phyloP scores from a whole-genome alignment of 1,139 yeast species.

The Kodamaea sp. region DNA sequence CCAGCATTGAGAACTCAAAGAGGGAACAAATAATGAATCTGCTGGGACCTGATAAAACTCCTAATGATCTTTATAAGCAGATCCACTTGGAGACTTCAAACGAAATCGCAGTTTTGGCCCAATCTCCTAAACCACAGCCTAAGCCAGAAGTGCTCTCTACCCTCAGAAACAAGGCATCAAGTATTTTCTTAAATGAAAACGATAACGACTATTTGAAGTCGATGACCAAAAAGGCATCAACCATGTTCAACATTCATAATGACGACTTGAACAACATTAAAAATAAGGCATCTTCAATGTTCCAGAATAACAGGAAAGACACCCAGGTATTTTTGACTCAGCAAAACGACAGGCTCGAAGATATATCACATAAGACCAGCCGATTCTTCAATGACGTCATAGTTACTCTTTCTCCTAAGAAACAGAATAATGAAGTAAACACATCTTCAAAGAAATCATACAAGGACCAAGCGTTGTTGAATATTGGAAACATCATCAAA shows the following conservation, averaged over 20 bases:
- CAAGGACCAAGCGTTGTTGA: background rate
- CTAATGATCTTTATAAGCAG: conserved; percentile 10
- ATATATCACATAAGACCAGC: conserved; percentile 14
- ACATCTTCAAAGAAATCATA: background rate
- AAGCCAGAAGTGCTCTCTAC: conserved; percentile 2
- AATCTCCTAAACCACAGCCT: background rate
- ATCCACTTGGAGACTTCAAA: conserved; percentile 15
- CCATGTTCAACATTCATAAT: conserved; percentile 8
- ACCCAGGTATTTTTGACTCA: conserved; percentile 8
- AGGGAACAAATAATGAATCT: conserved; percentile 13
- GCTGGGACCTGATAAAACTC: conserved; percentile 2
- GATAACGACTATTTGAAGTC: conserved; percentile 1
- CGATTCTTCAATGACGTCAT: conserved; percentile 18
- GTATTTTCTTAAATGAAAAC: conserved; percentile 2
- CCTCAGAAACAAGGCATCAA: conserved; percentile 4
- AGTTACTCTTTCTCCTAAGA: conserved; percentile 17
- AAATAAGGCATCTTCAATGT: conserved; percentile 25
- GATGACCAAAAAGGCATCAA: conserved; percentile 9
- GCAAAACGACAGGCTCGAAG: conserved; percentile 12
- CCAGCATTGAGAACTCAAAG: conserved; percentile 19
- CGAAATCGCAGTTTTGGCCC: conserved; percentile 8
- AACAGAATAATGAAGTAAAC: conserved; percentile 1
- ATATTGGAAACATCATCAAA: conserved; percentile 1
- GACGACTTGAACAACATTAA: conserved; percentile 15
- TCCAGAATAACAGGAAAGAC: conserved; percentile 12